Conservation (phyloP, 2,329 filamentous ascomycete genomes). For the Biscogniauxia sp. region DNA sequence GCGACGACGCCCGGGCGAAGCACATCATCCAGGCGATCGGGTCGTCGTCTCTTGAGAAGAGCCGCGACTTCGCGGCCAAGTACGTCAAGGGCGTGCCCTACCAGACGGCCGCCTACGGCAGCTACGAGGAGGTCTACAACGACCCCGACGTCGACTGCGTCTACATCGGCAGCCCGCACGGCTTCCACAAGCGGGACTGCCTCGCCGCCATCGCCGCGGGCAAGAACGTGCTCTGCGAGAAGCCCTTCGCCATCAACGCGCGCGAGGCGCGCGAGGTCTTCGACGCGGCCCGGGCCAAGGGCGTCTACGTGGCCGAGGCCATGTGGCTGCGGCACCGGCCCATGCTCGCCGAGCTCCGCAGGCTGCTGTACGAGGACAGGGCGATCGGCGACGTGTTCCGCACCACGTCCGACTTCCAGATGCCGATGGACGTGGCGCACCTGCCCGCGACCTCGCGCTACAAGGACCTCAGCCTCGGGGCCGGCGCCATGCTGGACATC, state of each 20-base stretch:
- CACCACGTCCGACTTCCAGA: slow-evolving; percentile 39
- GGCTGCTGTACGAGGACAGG: slow-evolving; percentile 38
- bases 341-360: slow-evolving; percentile 34
- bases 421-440: slow-evolving; percentile 35
- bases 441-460: slow-evolving; percentile 33
- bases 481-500: slow-evolving; percentile 42
- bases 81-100: slow-evolving; percentile 20
- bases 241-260: slow-evolving; percentile 42
- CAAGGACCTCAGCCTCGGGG: slow-evolving; percentile 39
- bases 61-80: slow-evolving; percentile 37
- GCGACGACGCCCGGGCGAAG: slow-evolving; percentile 35
- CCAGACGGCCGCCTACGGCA: slow-evolving; percentile 36
- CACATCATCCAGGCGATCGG: slow-evolving; percentile 44
- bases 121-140: slow-evolving; percentile 39
- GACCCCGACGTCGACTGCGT: slow-evolving; percentile 43
- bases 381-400: slow-evolving; percentile 39
- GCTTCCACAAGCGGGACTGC: slow-evolving; percentile 42
- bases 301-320: slow-evolving; percentile 45
- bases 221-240: slow-evolving; percentile 46
- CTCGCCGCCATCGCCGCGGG: slow-evolving; percentile 41
- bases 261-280: slow-evolving; percentile 40
- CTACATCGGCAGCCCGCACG: slow-evolving; percentile 46
- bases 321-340: slow-evolving; percentile 46
- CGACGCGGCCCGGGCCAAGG: slow-evolving; percentile 36
- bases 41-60: slow-evolving; percentile 39